Evolutionary conservation across 495 filamentous ascomycete genomes (phyloP), one percentile per base, ranked within the genome.

Genomic region (Penicilliopsis zonata): DNA sequence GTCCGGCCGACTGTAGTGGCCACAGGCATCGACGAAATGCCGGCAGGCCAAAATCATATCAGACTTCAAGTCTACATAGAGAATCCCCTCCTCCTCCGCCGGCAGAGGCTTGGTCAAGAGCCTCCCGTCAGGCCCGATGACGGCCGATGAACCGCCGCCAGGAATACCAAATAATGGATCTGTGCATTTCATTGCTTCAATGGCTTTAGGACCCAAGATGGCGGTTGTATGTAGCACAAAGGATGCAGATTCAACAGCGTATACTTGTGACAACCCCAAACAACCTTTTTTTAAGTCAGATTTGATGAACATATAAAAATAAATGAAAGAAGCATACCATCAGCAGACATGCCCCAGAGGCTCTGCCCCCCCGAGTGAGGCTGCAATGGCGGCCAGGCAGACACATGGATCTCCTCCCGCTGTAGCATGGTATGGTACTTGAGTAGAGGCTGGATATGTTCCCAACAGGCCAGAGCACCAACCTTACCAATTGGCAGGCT

Each of bases 361-460:
- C 12, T 38, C 7, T 24, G 16, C 0, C 46, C 50, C 3, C 42
- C 54, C 5, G 44, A 33, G 15, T 48, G 38, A 30, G 36, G 34
- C 19, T 46, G 38, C 9, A 65, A 2, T 10, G 49, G 49, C 3
- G 75, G 75, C 73, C 72, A 77, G n/a, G 65, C 67, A 1, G 70
- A 57, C 9, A 76, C 58, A 43, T 78, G 75, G 27, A 79, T 63
- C 14, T 64, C 41, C 28, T 69, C 71, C 1, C 54, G 41, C 42
- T 72, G 70, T 0, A 51, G 37, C 24, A 51, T 57, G 3, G 63
- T 70, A 35, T 75, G 59, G 33, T 70, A 76, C 42, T 74, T 76
- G 13, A 80, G 53, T 9, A 77, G 52, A 5, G 72, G 72, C 44
- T 77, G 69, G 4, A 57, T 55, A 43, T 77, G 71, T 39, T 80